phyloP scores from a whole-genome alignment of 1,139 yeast species.

The Pichia sp. region DNA sequence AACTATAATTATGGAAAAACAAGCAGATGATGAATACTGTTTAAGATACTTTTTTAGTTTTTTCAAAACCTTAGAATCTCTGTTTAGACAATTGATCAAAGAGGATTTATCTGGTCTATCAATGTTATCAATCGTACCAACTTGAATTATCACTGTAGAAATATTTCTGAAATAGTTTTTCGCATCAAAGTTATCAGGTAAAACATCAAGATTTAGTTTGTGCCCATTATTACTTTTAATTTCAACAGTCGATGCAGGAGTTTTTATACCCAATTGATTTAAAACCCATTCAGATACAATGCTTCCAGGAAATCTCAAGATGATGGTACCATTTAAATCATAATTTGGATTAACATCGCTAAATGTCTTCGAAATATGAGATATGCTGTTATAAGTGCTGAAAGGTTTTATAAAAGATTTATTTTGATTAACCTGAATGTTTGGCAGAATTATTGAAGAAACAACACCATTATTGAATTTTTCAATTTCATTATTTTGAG shows the following conservation, averaged over 20 bases:
- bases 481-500: conserved; percentile 40
- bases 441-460: not conserved
- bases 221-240: not conserved
- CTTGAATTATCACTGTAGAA: conserved; percentile 40
- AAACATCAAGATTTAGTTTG: conserved; percentile 29
- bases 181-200: conserved; percentile 37
- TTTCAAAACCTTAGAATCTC: conserved; percentile 35
- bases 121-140: conserved; percentile 33
- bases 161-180: conserved; percentile 36
- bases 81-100: conserved; percentile 21
- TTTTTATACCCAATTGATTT: conserved; percentile 3
- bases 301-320: conserved; percentile 6
- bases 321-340: conserved; percentile 5
- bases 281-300: conserved; percentile 11
- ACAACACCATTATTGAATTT: conserved; percentile 21
- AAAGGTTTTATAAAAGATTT: not conserved
- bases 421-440: not conserved
- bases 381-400: not conserved
- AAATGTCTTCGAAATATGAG: not conserved
- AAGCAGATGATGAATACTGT: conserved; percentile 31
- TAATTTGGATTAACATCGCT: not conserved
- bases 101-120: conserved; percentile 28
- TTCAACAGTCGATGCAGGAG: not conserved
- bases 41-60: conserved; percentile 37
- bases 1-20: conserved; percentile 18